Percentiles rank a stretch among this genome's conserved stretches.
Conservation (phyloP, 129 eudicot genomes). For the Cynara cardunculus region DNA sequence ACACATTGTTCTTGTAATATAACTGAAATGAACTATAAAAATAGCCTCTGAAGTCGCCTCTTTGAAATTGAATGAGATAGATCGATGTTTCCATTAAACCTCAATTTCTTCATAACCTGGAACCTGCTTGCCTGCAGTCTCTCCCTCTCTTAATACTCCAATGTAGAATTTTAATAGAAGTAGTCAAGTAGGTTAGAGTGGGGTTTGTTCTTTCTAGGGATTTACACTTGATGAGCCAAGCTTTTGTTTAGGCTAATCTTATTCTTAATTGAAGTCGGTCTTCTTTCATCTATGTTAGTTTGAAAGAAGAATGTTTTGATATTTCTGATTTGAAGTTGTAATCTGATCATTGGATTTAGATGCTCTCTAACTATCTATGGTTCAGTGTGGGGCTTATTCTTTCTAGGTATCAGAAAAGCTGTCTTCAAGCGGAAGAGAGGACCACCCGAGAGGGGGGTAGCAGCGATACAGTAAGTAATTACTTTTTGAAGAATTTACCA, state of each 20-base stretch:
- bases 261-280: background rate
- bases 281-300: background rate
- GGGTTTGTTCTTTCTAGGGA: background rate
- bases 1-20: no score
- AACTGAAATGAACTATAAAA: no score
- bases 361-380: background rate
- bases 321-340: background rate
- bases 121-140: background rate
- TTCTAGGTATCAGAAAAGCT: constrained; percentile 19
- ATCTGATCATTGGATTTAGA: background rate
- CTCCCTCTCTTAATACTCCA: background rate
- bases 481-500: background rate
- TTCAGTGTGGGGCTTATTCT: constrained; percentile 36
- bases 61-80: no score
- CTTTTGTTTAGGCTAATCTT: background rate
- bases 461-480: constrained; percentile 24
- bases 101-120: no score
- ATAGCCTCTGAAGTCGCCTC: no score
- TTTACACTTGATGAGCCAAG: background rate
- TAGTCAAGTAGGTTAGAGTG: background rate
- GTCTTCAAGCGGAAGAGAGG: constrained; percentile 19
- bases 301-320: background rate
- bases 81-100: no score
- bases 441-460: constrained; percentile 6
- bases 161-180: background rate